Evolutionary conservation across 2,329 filamentous ascomycete species (phyloP).

Genomic region (Dactylellina leptospora): DNA sequence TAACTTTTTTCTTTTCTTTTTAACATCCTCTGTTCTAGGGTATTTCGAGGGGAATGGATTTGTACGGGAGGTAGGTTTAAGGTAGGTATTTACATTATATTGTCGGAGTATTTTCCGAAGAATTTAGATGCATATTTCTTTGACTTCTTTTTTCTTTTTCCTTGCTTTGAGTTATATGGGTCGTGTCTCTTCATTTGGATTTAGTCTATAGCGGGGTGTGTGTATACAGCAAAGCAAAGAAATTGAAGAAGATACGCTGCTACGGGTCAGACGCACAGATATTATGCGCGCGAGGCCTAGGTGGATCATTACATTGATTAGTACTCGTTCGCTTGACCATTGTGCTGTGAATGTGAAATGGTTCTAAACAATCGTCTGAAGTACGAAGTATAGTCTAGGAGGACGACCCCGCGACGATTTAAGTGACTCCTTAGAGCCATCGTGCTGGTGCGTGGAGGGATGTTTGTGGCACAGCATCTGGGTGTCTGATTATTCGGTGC

Average conservation of each 20-base stretch:
- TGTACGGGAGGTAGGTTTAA: background rate
- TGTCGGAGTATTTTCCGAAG: too few species aligned
- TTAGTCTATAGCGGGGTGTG: background rate
- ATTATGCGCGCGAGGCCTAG: too few species aligned
- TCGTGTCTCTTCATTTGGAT: background rate
- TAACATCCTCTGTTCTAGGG: background rate
- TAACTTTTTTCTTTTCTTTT: background rate
- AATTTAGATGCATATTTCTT: background rate
- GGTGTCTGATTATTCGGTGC: background rate
- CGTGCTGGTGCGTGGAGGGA: too few species aligned
- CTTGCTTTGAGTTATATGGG: background rate
- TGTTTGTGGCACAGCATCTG: background rate
- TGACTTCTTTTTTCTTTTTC: background rate
- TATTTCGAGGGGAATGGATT: background rate
- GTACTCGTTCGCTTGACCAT: too few species aligned
- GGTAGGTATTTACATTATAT: too few species aligned
- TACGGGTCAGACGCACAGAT: background rate
- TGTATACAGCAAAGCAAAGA: constrained; percentile 6
- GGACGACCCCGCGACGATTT: too few species aligned
- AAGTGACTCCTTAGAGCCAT: too few species aligned
- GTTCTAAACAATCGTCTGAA: too few species aligned
- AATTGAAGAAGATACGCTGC: too few species aligned
- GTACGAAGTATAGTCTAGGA: too few species aligned
- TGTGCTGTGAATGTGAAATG: too few species aligned
- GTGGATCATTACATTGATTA: too few species aligned